A percentile compares a stretch with the other conserved stretches of the same genome.
Conservation (phyloP, 257 asterid genomes). For the Solanum sejunctum region DNA sequence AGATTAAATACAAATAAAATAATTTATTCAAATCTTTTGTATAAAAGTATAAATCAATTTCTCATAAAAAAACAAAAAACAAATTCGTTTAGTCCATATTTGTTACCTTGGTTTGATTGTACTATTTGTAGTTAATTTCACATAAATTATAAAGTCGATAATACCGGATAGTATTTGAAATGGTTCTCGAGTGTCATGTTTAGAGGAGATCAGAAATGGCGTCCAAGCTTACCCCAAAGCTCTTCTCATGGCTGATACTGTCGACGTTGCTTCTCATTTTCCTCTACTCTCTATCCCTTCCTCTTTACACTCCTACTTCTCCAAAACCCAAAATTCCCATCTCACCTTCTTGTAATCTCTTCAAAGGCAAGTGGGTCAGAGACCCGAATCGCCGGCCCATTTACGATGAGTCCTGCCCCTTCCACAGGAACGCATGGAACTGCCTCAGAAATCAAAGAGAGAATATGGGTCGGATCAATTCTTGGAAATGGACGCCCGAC, state of each 20-base stretch:
- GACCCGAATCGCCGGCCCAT: conserved; percentile 59
- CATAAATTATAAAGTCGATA: background rate
- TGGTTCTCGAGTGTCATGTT: background rate
- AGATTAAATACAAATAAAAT: too few species aligned
- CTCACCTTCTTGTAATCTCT: conserved; percentile 49
- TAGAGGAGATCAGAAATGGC: conserved; percentile 14
- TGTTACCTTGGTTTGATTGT: too few species aligned
- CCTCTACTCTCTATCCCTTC: conserved; percentile 56
- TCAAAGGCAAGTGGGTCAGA: conserved; percentile 61
- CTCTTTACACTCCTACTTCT: conserved; percentile 20
- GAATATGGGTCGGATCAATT: conserved; percentile 78
- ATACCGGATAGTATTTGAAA: background rate
- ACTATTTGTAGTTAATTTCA: too few species aligned
- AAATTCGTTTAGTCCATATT: too few species aligned
- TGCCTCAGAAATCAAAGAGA: conserved; percentile 63
- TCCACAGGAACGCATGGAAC: conserved; percentile 88
- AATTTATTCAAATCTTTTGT: too few species aligned
- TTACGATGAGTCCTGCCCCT: conserved; percentile 83
- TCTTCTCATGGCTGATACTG: conserved; percentile 40
- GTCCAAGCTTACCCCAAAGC: conserved; percentile 28
- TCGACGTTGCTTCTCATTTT: conserved; percentile 47
- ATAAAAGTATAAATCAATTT: too few species aligned
- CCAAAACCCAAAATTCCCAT: conserved; percentile 2
- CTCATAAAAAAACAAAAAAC: too few species aligned
- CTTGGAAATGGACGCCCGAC: conserved; percentile 88